Conservation (phyloP, 2,329 filamentous ascomycete species). For the Byssoonygena ceratinophila region DNA sequence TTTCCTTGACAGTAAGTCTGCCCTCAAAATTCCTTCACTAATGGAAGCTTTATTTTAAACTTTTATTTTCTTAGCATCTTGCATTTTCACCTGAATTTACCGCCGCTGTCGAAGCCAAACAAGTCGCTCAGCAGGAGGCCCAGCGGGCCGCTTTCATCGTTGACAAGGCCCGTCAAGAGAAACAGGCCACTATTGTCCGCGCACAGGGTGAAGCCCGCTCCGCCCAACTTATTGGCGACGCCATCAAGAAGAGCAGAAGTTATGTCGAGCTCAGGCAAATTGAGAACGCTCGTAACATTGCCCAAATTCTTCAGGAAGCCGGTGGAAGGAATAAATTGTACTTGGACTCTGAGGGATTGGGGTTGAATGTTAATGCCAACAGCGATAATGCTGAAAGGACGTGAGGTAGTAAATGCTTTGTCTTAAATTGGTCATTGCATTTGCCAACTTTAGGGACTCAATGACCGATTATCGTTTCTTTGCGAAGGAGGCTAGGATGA, state of each 20-base stretch:
- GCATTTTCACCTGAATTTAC: conserved; percentile 61
- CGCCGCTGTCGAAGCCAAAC: conserved; percentile 58
- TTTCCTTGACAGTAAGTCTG: conserved; percentile 78
- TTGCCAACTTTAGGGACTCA: neutral
- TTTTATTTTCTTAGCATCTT: conserved; percentile 44
- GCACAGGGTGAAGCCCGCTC: conserved; percentile 98
- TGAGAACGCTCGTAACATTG: conserved; percentile 86
- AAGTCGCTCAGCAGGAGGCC: conserved; percentile 75
- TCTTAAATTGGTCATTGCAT: neutral
- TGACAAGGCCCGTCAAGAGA: conserved; percentile 98
- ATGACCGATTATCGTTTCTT: neutral
- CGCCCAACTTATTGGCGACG: conserved; percentile 93
- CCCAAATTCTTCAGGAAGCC: conserved; percentile 72
- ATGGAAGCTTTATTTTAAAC: too few species aligned
- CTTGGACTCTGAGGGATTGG: conserved; percentile 80
- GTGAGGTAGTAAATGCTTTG: neutral
- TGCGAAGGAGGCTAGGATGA: neutral
- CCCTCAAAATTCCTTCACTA: too few species aligned
- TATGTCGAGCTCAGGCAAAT: conserved; percentile 97
- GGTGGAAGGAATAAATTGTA: conserved; percentile 88
- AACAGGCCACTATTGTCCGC: conserved; percentile 96
- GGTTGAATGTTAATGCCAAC: conserved; percentile 62
- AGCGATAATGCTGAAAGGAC: conserved; percentile 22
- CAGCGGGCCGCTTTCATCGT: conserved; percentile 95
- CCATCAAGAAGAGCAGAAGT: conserved; percentile 97